These are phyloP conservation scores for Annulohypoxylon bovei DNA, from an alignment of 495 filamentous ascomycete genomes.

Conservation along the genomic window DNA sequence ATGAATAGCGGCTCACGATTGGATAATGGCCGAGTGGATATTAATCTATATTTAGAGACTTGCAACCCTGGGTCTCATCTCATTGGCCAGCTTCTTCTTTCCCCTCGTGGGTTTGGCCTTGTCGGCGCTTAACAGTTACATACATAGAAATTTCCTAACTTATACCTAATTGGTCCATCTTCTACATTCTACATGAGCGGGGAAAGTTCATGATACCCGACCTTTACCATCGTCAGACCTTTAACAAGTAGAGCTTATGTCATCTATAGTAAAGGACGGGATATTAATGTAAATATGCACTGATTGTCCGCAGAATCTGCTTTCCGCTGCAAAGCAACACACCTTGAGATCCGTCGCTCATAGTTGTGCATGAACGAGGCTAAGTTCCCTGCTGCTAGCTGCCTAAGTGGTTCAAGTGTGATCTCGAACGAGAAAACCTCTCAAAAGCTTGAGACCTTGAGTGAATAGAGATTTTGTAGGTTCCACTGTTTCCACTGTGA, in stretches of 20 bases:
- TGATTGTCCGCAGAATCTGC: conserved; percentile 31
- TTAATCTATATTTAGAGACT: conserved; percentile 33
- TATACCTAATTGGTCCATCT: conserved; percentile 22
- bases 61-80: conserved; percentile 2
- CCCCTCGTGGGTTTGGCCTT: conserved; percentile 31
- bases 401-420: not conserved
- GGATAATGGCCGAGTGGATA: conserved; percentile 8
- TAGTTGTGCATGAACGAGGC: conserved; percentile 1
- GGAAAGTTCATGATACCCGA: conserved; percentile 26
- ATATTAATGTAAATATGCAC: conserved; percentile 22
- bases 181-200: conserved; percentile 14
- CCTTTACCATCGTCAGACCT: not conserved
- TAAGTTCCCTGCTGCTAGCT: not conserved
- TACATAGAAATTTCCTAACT: not conserved
- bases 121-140: conserved; percentile 39
- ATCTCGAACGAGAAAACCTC: not conserved
- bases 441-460: not conserved
- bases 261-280: conserved; percentile 9
- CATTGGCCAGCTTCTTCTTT: conserved; percentile 18
- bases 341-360: conserved; percentile 15
- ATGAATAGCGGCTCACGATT: conserved; percentile 8
- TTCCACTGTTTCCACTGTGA: not conserved
- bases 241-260: not conserved
- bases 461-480: not conserved
- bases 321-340: conserved; percentile 36